Evolutionary conservation across 2,329 filamentous ascomycete species (phyloP), one percentile per base, ranked within the genome.

Genomic region (Rosellinia necatrix): DNA sequence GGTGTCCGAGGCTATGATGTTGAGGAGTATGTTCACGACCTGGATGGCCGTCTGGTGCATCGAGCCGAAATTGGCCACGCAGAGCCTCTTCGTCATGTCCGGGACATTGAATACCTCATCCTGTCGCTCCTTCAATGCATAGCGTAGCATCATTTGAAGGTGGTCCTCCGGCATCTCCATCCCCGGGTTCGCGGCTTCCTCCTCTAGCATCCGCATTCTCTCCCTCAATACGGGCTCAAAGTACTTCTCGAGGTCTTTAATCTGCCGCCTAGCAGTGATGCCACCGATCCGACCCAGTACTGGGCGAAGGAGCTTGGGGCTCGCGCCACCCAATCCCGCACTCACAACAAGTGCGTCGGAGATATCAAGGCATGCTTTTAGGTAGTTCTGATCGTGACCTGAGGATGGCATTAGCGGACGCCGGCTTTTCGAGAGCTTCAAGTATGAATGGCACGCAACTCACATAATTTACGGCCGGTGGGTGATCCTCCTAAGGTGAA

Each of bases 91-190:
- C 1, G 66, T 65, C 47, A 75, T 72, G 9, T 63, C 56, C 6
- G 68, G 57, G 13, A 68, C 24, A 37, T 67, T 63, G 7, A 68
- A 58, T 2, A 73, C 65, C 57, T 78, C 75, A 0, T 73, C 48
- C 0, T 68, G 72, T 1, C 75, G 70, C 40, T 78, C 66, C 17
- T 68, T 69, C n/a, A 69, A 52, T 1, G 71, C 77, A 42, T 68
- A 76, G 4, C 68, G 67, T 3, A 78, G 56, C 71, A 78, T 76
- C 64, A 75, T 72, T 58, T 78, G 76, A 2, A 78, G 42, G 15
- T 72, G 69, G 34, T 79, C 76, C 10, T 71, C 66, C 0, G 74
- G 73, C 6, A 68, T 66, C 13, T 61, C 41, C 7, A 65, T 47
- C 2, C 59, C 56, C 0, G 56, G 47, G 1, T 64, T 52, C 13